Base-by-base conservation (phyloP, 148 eudicot species). In the Cornus kousa region DNA sequence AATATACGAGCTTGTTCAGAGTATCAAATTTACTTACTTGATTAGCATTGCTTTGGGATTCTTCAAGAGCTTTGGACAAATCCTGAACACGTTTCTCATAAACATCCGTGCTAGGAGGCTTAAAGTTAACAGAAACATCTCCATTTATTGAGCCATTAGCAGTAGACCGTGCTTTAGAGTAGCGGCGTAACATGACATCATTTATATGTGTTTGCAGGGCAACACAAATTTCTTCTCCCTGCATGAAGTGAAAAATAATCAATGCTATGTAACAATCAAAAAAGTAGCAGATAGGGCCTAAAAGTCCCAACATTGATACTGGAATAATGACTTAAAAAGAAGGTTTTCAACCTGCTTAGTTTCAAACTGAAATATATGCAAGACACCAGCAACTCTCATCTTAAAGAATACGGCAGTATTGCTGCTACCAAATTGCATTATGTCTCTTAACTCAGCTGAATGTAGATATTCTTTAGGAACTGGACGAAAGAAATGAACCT, bases 401-500 rank as follows among this genome's bases (percentile, higher is more conserved):
- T 97, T 97, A 57, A 97, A 97, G 73, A 97, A 97, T 37, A 97
- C 98, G 24, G 99, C 99, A 68, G 99, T 92, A 62, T 97, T 94
- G 80, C 99, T 97, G 87, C 99, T 97, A 40, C 99, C 99, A 80
- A 97, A 97, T 85, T 97, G 99, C 99, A 97, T 97, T 76, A 97
- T 94, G 80, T 97, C 99, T 83, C 99, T 91, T 31, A 97, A 75
- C 77, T 97, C 98, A 11, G 99, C 99, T 70, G 99, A 97, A 78
- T 97, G 99, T 75, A 97, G 80, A 87, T 97, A 97, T 74, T 97
- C 99, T 83, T 92, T 92, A 9, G 99, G 99, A 81, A 94, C 99
- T 1, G 99, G 99, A 14, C 99, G 98, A 75, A 97, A 97, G 88
- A 97, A 97, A 76, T 97, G 99, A 85, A 94, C 99, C 99, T 92